Conservation (phyloP, 768 basidiomycete species). For the Rhodotorula graminis region DNA sequence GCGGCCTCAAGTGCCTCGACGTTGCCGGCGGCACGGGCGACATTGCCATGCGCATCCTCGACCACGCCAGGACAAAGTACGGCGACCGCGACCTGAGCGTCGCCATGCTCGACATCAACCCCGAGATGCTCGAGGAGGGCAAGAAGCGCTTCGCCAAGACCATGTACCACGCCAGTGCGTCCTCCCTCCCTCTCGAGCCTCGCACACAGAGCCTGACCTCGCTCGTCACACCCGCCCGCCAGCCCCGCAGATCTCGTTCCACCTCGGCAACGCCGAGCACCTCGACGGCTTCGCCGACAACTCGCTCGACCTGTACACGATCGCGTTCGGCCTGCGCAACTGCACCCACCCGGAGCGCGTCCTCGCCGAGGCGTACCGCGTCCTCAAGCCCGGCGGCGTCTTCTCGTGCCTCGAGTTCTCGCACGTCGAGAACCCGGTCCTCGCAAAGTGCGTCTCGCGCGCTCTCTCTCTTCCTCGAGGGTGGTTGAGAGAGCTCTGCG, state of each 20-base stretch:
- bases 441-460: constrained; percentile 67
- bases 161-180: constrained; percentile 91
- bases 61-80: constrained; percentile 80
- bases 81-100: constrained; percentile 85
- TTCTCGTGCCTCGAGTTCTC: constrained; percentile 97
- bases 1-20: constrained; percentile 71
- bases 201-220: neutral
- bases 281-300: constrained; percentile 70
- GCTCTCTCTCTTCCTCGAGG: neutral
- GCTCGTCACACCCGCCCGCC: constrained; percentile 52
- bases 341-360: constrained; percentile 88
- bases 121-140: constrained; percentile 90
- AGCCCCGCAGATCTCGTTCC: constrained; percentile 62
- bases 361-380: constrained; percentile 80
- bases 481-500: neutral
- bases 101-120: constrained; percentile 88
- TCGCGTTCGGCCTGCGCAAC: constrained; percentile 96
- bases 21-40: constrained; percentile 96
- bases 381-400: constrained; percentile 90
- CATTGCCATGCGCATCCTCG: constrained; percentile 88
- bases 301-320: constrained; percentile 92
- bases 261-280: constrained; percentile 85
- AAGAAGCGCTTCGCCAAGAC: constrained; percentile 86
- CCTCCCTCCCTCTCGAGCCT: constrained; percentile 10
- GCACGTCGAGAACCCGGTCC: constrained; percentile 77